These are phyloP conservation scores for Medakamo hakoo DNA, from an alignment of 139 green algal genomes.

Conservation along the genomic window DNA sequence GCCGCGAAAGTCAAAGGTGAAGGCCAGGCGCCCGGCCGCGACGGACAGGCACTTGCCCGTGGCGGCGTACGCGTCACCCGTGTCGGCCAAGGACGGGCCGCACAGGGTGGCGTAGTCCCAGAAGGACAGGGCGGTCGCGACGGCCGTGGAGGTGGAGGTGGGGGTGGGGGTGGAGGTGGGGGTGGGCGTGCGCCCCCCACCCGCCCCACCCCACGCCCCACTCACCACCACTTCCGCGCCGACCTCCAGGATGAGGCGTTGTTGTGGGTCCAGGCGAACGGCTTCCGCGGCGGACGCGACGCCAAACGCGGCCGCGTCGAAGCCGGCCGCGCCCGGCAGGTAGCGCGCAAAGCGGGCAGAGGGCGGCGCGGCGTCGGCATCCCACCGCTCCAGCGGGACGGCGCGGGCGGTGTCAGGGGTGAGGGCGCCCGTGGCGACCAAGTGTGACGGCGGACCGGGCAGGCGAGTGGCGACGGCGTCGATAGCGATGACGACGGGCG, in stretches of 20 bases:
- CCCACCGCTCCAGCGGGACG: slow-evolving; percentile 11
- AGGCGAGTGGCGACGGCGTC: too few relatives aligned
- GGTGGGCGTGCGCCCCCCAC: too few relatives aligned
- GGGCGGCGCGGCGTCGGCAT: too few relatives aligned
- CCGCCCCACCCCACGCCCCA: too few relatives aligned
- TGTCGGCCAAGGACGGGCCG: too few relatives aligned
- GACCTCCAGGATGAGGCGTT: slow-evolving; percentile 60
- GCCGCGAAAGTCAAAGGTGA: slow-evolving; percentile 46
- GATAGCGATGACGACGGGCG: too few relatives aligned
- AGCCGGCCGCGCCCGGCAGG: slow-evolving; percentile 35
- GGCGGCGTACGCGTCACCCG: slow-evolving; percentile 44
- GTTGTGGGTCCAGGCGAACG: slow-evolving; percentile 69
- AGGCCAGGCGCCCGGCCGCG: slow-evolving; percentile 41
- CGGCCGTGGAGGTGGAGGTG: too few relatives aligned
- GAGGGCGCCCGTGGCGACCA: too few relatives aligned
- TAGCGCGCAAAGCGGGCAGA: slow-evolving; percentile 53
- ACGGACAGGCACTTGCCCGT: slow-evolving; percentile 17
- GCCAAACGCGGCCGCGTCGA: slow-evolving; percentile 55
- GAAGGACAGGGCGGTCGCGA: too few relatives aligned
- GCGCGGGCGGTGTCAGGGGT: background rate
- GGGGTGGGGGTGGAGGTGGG: too few relatives aligned
- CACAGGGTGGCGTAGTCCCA: too few relatives aligned
- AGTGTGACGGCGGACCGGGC: too few relatives aligned
- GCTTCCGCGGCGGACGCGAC: slow-evolving; percentile 48
- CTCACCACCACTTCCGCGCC: slow-evolving; percentile 13